Evolutionary conservation across 208 protist genomes (phyloP).

Genomic region (Trypanosoma caninum): DNA sequence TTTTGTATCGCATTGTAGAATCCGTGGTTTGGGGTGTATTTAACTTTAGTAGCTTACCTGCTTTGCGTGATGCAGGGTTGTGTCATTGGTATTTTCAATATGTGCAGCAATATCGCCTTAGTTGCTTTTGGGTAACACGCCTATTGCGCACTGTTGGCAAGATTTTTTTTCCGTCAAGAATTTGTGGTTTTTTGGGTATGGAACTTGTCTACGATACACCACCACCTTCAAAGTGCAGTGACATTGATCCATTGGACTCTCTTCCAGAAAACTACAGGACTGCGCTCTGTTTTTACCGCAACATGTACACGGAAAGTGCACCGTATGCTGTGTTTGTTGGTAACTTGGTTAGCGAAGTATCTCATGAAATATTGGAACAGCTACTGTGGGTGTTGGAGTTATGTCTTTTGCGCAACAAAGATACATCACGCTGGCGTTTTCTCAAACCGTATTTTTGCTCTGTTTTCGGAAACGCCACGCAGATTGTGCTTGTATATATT

Average conservation of each 20-base stretch:
- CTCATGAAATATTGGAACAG: slow-evolving; percentile 39
- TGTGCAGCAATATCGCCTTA: slow-evolving; percentile 63
- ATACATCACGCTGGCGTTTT: slow-evolving; percentile 48
- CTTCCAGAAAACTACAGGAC: slow-evolving; percentile 37
- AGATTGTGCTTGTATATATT: slow-evolving; percentile 26
- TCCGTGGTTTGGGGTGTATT: slow-evolving; percentile 41
- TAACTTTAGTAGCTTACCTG: slow-evolving; percentile 17
- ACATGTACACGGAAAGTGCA: slow-evolving; percentile 35
- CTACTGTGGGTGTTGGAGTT: slow-evolving; percentile 34
- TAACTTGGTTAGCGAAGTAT: slow-evolving; percentile 40
- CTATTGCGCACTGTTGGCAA: slow-evolving; percentile 21
- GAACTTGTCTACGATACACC: slow-evolving; percentile 1
- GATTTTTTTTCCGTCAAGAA: slow-evolving; percentile 30
- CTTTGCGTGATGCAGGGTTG: slow-evolving; percentile 50
- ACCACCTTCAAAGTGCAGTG: background rate
- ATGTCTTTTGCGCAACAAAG: slow-evolving; percentile 24
- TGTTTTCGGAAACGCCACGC: slow-evolving; percentile 13
- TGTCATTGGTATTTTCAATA: slow-evolving; percentile 47
- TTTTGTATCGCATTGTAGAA: slow-evolving; percentile 52
- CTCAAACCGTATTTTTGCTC: slow-evolving; percentile 44
- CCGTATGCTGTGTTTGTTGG: slow-evolving; percentile 38
- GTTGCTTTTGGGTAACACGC: slow-evolving; percentile 44
- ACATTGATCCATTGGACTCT: background rate
- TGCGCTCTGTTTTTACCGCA: slow-evolving; percentile 42
- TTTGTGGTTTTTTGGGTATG: slow-evolving; percentile 15